Conservation (phyloP, 1,139 yeast species). For the Sporopachydermia cereana region DNA sequence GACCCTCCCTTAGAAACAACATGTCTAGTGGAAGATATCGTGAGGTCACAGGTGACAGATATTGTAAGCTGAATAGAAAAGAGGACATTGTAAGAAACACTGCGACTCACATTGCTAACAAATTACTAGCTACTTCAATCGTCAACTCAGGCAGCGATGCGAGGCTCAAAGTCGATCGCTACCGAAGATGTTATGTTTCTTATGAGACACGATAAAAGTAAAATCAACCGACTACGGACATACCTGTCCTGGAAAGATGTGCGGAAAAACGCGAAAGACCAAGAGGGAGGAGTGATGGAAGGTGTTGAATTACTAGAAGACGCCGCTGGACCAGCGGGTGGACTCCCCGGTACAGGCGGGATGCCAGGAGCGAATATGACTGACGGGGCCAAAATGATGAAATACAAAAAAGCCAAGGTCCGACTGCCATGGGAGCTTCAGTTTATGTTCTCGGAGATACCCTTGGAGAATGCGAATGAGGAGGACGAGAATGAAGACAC, state of each 20-base stretch:
- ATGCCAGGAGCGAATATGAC: slow-evolving; percentile 22
- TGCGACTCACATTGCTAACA: no score
- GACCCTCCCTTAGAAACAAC: slow-evolving; percentile 93
- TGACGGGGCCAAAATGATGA: slow-evolving; percentile 47
- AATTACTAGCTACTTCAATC: slow-evolving; percentile 61
- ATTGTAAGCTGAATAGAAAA: slow-evolving; percentile 34
- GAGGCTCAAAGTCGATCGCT: slow-evolving; percentile 79
- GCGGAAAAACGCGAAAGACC: slow-evolving; percentile 92
- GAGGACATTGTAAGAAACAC: no score
- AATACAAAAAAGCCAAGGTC: slow-evolving; percentile 67
- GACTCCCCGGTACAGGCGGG: slow-evolving; percentile 20
- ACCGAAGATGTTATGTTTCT: slow-evolving; percentile 91
- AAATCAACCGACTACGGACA: slow-evolving; percentile 81
- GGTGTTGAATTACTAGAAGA: slow-evolving; percentile 44
- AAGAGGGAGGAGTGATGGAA: slow-evolving; percentile 68
- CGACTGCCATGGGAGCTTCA: slow-evolving; percentile 93
- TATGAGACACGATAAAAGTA: slow-evolving; percentile 89
- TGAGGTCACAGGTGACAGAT: slow-evolving; percentile 88
- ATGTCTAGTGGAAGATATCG: slow-evolving; percentile 86
- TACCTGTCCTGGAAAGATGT: slow-evolving; percentile 96
- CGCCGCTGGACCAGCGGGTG: slow-evolving; percentile 17
- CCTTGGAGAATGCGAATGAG: slow-evolving; percentile 70
- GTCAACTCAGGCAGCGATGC: slow-evolving; percentile 58
- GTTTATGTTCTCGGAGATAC: slow-evolving; percentile 88
- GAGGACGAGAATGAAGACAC: slow-evolving; percentile 66